Evolutionary conservation across 139 green algal species (phyloP).

Genomic region (Chlorella sp.): DNA sequence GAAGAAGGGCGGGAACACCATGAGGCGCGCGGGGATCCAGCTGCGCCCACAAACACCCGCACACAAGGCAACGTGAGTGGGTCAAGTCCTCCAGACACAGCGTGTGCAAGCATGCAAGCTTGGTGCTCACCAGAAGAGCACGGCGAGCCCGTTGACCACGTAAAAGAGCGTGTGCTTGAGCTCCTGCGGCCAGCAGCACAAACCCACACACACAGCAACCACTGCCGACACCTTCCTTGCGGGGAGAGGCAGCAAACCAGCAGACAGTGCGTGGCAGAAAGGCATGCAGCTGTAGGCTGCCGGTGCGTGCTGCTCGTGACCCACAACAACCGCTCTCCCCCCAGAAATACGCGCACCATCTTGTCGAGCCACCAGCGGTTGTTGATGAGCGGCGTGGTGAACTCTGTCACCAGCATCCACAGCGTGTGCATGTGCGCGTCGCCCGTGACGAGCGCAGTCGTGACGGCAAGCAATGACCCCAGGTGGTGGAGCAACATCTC

Average conservation of each 20-base stretch:
- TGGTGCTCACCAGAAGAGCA: slow-evolving; percentile 13
- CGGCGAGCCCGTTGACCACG: slow-evolving; percentile 26
- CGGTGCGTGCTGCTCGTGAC: too few relatives aligned
- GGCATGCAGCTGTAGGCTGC: too few relatives aligned
- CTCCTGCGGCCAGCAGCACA: too few relatives aligned
- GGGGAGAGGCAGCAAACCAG: too few relatives aligned
- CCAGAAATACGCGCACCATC: too few relatives aligned
- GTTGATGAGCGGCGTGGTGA: slow-evolving; percentile 39
- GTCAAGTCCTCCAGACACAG: too few relatives aligned
- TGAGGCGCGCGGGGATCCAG: slow-evolving; percentile 25
- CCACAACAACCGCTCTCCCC: too few relatives aligned
- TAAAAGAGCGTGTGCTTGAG: slow-evolving; percentile 19
- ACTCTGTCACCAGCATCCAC: slow-evolving; percentile 39
- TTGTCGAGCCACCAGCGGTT: slow-evolving; percentile 22
- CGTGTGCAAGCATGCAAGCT: too few relatives aligned
- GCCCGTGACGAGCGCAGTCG: slow-evolving; percentile 7
- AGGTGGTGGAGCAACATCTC: slow-evolving; percentile 33
- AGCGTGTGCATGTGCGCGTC: slow-evolving; percentile 26
- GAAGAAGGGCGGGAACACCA: slow-evolving; percentile 36
- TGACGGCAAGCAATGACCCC: slow-evolving; percentile 11
- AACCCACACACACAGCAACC: too few relatives aligned
- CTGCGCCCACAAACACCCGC: slow-evolving; percentile 5
- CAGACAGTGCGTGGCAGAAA: too few relatives aligned
- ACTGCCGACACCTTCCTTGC: too few relatives aligned
- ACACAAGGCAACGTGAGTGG: too few relatives aligned